Conservation (phyloP, 371 early-diverging fungal species). For the Mortierella sp. region DNA sequence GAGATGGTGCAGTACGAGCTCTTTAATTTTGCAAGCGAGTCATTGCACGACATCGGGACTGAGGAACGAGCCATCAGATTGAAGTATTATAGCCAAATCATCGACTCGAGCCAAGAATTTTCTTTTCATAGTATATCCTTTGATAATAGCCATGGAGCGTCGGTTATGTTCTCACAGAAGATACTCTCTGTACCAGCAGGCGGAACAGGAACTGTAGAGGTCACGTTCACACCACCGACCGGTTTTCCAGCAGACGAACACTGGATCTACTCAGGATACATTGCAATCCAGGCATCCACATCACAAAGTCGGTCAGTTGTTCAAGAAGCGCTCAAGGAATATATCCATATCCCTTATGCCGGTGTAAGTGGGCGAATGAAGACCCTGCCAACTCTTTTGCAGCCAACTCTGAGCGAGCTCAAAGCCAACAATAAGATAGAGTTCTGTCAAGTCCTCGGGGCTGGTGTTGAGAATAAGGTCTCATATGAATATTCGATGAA, state of each 20-base stretch:
- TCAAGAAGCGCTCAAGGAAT: not conserved
- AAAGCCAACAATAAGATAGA: conserved; percentile 2
- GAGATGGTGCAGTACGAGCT: conserved; percentile 21
- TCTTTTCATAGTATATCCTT: too few relatives aligned
- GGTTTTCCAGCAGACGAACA: conserved; percentile 14
- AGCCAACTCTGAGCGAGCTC: conserved; percentile 22
- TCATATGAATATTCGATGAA: conserved; percentile 14
- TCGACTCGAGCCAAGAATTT: not conserved
- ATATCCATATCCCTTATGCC: conserved; percentile 42
- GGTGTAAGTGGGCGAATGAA: conserved; percentile 41
- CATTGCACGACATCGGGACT: conserved; percentile 23
- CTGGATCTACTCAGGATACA: conserved; percentile 50
- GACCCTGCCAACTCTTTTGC: conserved; percentile 31
- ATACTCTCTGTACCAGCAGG: conserved; percentile 20
- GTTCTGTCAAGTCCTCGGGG: conserved; percentile 26
- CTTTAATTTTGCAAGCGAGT: conserved; percentile 31
- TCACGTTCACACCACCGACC: conserved; percentile 22
- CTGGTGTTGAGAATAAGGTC: conserved; percentile 3
- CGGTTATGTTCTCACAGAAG: conserved; percentile 4
- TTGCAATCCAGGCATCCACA: conserved; percentile 13
- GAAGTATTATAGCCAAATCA: not conserved
- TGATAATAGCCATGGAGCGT: conserved; percentile 1
- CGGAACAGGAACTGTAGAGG: conserved; percentile 6
- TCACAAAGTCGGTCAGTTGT: not conserved
- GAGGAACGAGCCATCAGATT: conserved; percentile 26